Conservation (phyloP, 2,329 filamentous ascomycete genomes). For the Coccinonectria pachysandricola region DNA sequence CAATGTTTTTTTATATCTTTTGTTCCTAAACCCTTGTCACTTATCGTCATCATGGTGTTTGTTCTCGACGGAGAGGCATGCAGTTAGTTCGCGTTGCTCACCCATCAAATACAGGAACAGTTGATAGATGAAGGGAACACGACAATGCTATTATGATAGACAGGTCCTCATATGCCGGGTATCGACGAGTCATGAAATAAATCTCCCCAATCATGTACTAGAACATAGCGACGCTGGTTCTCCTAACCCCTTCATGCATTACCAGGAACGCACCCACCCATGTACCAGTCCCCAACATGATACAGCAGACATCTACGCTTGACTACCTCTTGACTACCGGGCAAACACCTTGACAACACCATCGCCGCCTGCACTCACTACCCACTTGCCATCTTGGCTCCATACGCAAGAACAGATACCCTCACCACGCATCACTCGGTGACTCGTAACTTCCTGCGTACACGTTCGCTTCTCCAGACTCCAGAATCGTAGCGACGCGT, state of each 20-base stretch:
- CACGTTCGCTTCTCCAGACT: slow-evolving; percentile 90
- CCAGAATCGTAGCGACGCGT: slow-evolving; percentile 94
- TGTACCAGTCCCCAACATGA: no score
- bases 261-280: slow-evolving; percentile 7
- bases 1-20: no score
- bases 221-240: slow-evolving; percentile 8
- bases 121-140: no score
- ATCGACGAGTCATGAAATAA: slow-evolving; percentile 23
- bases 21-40: no score
- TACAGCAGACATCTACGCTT: slow-evolving; percentile 3
- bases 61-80: no score
- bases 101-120: no score
- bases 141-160: no score
- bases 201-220: slow-evolving; percentile 11
- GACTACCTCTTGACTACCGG: slow-evolving; percentile 27
- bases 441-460: slow-evolving; percentile 87
- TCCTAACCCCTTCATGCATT: slow-evolving; percentile 1
- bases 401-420: slow-evolving; percentile 90
- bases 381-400: slow-evolving; percentile 91
- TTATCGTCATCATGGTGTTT: no score
- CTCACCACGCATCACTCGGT: slow-evolving; percentile 90
- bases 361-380: slow-evolving; percentile 89
- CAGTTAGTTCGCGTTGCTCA: no score
- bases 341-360: slow-evolving; percentile 90
- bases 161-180: slow-evolving; percentile 21